Conservation (phyloP, 345 rosid genomes). For the Jatropha curcas region DNA sequence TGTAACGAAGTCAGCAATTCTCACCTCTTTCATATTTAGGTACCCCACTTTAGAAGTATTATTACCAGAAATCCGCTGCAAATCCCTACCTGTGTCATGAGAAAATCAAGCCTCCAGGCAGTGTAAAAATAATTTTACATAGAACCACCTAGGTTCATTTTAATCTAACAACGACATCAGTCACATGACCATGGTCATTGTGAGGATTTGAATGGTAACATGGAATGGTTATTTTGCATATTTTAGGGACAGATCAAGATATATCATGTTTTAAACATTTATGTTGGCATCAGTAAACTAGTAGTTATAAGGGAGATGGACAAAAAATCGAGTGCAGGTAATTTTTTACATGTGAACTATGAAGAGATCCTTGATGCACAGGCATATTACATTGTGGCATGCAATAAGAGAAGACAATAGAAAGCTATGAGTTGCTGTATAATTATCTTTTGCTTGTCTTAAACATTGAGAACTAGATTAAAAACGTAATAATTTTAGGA, state of each 20-base stretch:
- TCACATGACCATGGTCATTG: neutral
- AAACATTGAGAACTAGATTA: neutral
- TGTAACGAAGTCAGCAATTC: slow-evolving; percentile 16
- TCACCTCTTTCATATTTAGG: slow-evolving; percentile 75
- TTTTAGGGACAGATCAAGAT: neutral
- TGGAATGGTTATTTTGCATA: neutral
- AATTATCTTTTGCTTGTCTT: no score
- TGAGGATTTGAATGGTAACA: neutral
- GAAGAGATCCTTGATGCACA: neutral
- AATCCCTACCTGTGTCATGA: slow-evolving; percentile 80
- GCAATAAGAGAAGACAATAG: neutral
- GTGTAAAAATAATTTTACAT: slow-evolving; percentile 6
- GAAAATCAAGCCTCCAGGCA: slow-evolving; percentile 38
- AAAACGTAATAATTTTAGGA: neutral
- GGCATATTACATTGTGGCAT: neutral
- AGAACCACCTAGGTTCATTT: neutral
- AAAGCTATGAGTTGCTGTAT: neutral
- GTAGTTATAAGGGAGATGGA: no score
- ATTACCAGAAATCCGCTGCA: slow-evolving; percentile 84
- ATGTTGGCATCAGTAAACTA: no score
- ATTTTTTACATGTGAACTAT: neutral
- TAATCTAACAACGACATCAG: neutral
- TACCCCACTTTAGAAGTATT: slow-evolving; percentile 68
- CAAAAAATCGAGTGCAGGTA: neutral
- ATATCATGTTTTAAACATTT: neutral